These are phyloP conservation scores for Fusarium sp. DNA, from an alignment of 2,329 filamentous ascomycete genomes.

Conservation along the genomic window DNA sequence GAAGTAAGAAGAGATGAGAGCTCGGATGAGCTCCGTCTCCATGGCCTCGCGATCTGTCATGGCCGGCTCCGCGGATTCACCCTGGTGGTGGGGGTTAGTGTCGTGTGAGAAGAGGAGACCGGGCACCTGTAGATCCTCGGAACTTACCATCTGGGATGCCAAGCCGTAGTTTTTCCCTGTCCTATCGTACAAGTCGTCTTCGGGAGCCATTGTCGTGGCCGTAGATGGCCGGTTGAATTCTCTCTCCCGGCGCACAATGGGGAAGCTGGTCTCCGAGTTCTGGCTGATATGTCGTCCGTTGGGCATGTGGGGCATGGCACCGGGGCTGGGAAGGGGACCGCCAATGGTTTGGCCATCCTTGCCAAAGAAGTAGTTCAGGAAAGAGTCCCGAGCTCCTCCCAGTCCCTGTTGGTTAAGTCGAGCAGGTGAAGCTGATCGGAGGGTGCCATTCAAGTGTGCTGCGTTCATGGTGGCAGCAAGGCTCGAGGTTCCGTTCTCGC, in stretches of 20 bases:
- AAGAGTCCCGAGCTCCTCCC: slow-evolving; percentile 83
- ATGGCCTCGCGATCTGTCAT: slow-evolving; percentile 96
- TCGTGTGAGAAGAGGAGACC: slow-evolving; percentile 19
- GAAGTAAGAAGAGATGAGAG: slow-evolving; percentile 98
- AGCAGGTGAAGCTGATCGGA: slow-evolving; percentile 54
- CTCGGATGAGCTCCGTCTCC: slow-evolving; percentile 96
- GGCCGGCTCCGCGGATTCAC: slow-evolving; percentile 78
- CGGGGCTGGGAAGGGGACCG: slow-evolving; percentile 51
- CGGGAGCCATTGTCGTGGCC: slow-evolving; percentile 47
- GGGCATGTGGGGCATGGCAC: slow-evolving; percentile 38
- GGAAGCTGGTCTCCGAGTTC: slow-evolving; percentile 81
- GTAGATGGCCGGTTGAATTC: slow-evolving; percentile 63
- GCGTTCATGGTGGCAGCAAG: slow-evolving; percentile 68
- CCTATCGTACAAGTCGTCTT: slow-evolving; percentile 57
- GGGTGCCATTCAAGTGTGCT: slow-evolving; percentile 62
- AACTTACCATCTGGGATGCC: slow-evolving; percentile 70
- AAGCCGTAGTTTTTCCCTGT: slow-evolving; percentile 53
- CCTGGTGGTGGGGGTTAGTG: slow-evolving; percentile 52
- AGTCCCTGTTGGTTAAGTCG: slow-evolving; percentile 66
- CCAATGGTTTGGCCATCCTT: slow-evolving; percentile 76
- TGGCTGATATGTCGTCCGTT: slow-evolving; percentile 78
- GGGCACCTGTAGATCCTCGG: slow-evolving; percentile 11
- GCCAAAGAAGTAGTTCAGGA: slow-evolving; percentile 98
- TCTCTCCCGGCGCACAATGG: slow-evolving; percentile 81
- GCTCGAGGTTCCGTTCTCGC: slow-evolving; percentile 71